These are phyloP conservation scores for Pseudoturritis turrita DNA, from an alignment of 345 rosid species.

Conservation along the genomic window DNA sequence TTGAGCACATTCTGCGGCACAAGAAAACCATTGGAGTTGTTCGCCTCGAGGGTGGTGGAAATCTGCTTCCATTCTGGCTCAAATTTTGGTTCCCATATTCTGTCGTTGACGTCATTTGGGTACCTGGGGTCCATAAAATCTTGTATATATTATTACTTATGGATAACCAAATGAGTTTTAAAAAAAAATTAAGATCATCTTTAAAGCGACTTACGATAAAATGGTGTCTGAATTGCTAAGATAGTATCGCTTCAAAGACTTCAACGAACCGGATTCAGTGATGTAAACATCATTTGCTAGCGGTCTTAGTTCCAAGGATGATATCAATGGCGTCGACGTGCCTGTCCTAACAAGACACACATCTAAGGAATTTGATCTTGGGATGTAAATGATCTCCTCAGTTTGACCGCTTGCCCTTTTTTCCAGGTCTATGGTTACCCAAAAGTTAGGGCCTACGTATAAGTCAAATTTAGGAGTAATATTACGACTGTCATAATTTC, in stretches of 20 bases:
- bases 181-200: not conserved
- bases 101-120: conserved; percentile 22
- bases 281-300: not conserved
- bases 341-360: conserved; percentile 38
- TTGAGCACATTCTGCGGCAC: conserved; percentile 27
- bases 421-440: conserved; percentile 21
- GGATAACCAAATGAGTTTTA: not conserved
- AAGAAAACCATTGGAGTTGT: conserved; percentile 3
- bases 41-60: not conserved
- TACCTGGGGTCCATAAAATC: conserved; percentile 15
- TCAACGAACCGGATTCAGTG: conserved; percentile 20
- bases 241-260: not conserved
- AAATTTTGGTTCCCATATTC: conserved; percentile 16
- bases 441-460: conserved; percentile 28
- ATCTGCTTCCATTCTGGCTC: not conserved
- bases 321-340: conserved; percentile 16
- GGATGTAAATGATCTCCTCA: conserved; percentile 31
- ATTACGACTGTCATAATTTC: conserved; percentile 26
- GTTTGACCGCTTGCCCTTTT: not conserved
- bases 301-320: conserved; percentile 14
- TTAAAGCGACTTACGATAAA: conserved; percentile 1
- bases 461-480: conserved; percentile 26
- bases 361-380: not conserved
- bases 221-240: not conserved
- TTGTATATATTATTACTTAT: not conserved